Conservation (phyloP, 2,329 filamentous ascomycete species). For the Chaetomiaceae sp. region DNA sequence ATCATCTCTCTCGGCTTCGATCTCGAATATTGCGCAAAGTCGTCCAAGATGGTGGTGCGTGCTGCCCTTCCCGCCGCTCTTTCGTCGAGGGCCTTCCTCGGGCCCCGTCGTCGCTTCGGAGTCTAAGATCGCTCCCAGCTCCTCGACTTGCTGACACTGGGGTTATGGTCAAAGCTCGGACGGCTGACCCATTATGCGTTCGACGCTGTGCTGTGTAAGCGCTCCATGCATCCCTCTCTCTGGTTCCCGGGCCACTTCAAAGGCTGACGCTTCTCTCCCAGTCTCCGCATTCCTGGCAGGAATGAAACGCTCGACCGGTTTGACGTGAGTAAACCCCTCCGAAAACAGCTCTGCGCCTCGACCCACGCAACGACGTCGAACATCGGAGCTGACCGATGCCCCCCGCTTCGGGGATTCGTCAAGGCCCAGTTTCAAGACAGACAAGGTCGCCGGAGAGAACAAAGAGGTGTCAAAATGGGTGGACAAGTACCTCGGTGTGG, state of each 20-base stretch:
- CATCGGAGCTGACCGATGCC: constrained; percentile 40
- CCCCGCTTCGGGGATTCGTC: constrained; percentile 37
- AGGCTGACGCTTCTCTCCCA: constrained; percentile 33
- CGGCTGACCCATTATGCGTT: constrained; percentile 92
- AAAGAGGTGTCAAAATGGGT: constrained; percentile 84
- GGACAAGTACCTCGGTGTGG: constrained; percentile 87
- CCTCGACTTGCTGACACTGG: constrained; percentile 65
- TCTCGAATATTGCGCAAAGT: constrained; percentile 2
- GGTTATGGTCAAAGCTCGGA: constrained; percentile 76
- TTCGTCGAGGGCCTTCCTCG: constrained; percentile 15
- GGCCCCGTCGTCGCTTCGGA: constrained; percentile 27
- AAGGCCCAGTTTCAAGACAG: constrained; percentile 79
- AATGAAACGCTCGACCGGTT: constrained; percentile 92
- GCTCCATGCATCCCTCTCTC: background rate
- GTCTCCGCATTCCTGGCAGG: constrained; percentile 95
- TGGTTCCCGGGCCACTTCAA: background rate
- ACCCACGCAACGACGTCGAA: background rate
- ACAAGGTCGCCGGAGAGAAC: constrained; percentile 73
- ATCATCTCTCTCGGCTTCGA: constrained; percentile 1
- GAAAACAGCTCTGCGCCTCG: background rate
- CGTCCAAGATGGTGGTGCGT: constrained; percentile 31
- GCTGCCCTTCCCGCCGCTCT: constrained; percentile 4
- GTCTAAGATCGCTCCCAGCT: constrained; percentile 46
- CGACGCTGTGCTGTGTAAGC: constrained; percentile 85
- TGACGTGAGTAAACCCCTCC: constrained; percentile 70